These are phyloP conservation scores for Cladosporium sp. DNA, from an alignment of 2,329 filamentous ascomycete species.

Conservation along the genomic window DNA sequence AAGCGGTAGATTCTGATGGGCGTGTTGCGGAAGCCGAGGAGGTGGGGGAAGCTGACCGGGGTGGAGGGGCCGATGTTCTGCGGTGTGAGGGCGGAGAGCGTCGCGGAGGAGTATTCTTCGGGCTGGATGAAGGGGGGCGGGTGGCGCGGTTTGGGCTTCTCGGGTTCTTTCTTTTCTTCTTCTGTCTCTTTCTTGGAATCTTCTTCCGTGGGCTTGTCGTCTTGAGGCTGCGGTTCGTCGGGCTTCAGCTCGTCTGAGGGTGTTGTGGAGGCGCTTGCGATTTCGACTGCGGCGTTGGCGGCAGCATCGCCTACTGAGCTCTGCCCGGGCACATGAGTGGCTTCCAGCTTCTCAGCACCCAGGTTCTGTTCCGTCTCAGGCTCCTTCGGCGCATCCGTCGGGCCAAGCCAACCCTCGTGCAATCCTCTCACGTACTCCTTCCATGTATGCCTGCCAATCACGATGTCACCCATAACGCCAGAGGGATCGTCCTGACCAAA, in stretches of 20 bases:
- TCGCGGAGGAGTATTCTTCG: slow-evolving; percentile 63
- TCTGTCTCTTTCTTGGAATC: slow-evolving; percentile 30
- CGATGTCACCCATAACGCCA: slow-evolving; percentile 74
- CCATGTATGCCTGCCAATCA: slow-evolving; percentile 90
- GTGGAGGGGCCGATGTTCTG: slow-evolving; percentile 66
- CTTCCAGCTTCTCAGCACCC: slow-evolving; percentile 14
- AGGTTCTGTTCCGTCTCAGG: slow-evolving; percentile 18
- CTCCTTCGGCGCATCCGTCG: slow-evolving; percentile 58
- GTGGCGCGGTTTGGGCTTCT: slow-evolving; percentile 51
- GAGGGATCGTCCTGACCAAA: slow-evolving; percentile 67
- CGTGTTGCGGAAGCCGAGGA: slow-evolving; percentile 89
- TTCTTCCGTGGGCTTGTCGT: slow-evolving; percentile 26
- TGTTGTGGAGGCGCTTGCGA: slow-evolving; percentile 11
- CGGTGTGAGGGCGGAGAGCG: slow-evolving; percentile 63
- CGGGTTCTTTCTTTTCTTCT: slow-evolving; percentile 35
- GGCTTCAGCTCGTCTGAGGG: slow-evolving; percentile 2
- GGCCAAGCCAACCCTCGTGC: slow-evolving; percentile 94
- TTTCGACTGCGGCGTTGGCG: slow-evolving; percentile 20
- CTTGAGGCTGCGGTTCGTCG: slow-evolving; percentile 18
- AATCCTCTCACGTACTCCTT: slow-evolving; percentile 93
- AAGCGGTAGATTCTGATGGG: slow-evolving; percentile 82
- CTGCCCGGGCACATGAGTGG: slow-evolving; percentile 17
- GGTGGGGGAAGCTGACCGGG: slow-evolving; percentile 75
- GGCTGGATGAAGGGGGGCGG: slow-evolving; percentile 70
- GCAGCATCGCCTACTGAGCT: slow-evolving; percentile 26